Conservation (phyloP, 306 rosid genomes). For the Albizia julibrissin region DNA sequence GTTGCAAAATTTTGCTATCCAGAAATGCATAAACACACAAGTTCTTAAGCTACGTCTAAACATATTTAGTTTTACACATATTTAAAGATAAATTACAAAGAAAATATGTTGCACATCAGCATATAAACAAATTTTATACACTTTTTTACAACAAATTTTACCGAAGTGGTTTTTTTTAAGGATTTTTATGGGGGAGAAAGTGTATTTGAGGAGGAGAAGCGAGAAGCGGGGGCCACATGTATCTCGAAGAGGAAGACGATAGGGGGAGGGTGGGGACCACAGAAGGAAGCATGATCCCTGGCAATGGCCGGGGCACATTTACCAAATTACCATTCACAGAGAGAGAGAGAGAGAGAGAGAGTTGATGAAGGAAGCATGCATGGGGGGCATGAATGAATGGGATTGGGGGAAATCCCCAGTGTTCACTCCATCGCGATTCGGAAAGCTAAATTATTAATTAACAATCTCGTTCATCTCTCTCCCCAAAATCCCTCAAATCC, state of each 20-base stretch:
- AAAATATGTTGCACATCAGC: too few relatives aligned
- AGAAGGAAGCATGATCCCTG: not conserved
- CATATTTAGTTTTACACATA: too few relatives aligned
- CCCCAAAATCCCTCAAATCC: not conserved
- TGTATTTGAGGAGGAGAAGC: not conserved
- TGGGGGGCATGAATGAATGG: not conserved
- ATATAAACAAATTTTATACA: too few relatives aligned
- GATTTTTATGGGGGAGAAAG: not conserved
- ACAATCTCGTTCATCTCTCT: not conserved
- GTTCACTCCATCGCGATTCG: slow-evolving; percentile 21
- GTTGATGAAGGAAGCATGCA: not conserved
- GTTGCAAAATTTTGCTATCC: too few relatives aligned
- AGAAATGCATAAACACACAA: too few relatives aligned
- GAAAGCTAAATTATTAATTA: too few relatives aligned
- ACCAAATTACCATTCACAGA: not conserved
- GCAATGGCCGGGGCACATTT: not conserved
- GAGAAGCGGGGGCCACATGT: not conserved
- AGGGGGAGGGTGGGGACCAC: slow-evolving; percentile 1
- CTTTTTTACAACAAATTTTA: too few relatives aligned
- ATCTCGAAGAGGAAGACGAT: not conserved
- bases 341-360: not conserved
- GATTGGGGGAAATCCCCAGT: not conserved
- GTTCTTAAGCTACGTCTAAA: too few relatives aligned
- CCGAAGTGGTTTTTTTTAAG: too few relatives aligned
- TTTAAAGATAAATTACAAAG: too few relatives aligned